Conservation (phyloP, 306 rosid species). For the Trifolium fragiferum region DNA sequence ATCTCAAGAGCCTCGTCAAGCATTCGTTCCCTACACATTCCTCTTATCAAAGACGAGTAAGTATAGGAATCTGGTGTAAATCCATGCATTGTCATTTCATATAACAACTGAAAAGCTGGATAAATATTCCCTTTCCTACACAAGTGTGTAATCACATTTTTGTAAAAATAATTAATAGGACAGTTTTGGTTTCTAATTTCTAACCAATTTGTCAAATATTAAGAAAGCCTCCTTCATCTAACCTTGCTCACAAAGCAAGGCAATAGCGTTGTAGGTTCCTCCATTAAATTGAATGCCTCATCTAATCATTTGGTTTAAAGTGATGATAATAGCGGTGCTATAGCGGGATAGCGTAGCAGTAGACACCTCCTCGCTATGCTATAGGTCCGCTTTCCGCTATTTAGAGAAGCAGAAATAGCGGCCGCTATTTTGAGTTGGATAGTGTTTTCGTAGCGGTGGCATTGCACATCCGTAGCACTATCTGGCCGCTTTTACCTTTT, state of each 20-base stretch:
- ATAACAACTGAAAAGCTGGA: conserved; percentile 81
- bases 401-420: too few relatives aligned
- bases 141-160: conserved; percentile 63
- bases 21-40: conserved; percentile 90
- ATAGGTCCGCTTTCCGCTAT: too few relatives aligned
- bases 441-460: too few relatives aligned
- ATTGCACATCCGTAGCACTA: too few relatives aligned
- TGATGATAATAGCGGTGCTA: too few relatives aligned
- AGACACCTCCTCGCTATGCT: too few relatives aligned
- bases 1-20: conserved; percentile 77
- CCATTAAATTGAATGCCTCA: conserved; percentile 69
- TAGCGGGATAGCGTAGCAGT: too few relatives aligned
- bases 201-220: conserved; percentile 68
- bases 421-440: too few relatives aligned
- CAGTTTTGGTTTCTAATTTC: conserved; percentile 53
- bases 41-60: conserved; percentile 84
- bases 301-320: conserved; percentile 78
- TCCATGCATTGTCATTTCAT: conserved; percentile 78
- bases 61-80: conserved; percentile 82
- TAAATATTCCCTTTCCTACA: conserved; percentile 90
- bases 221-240: conserved; percentile 74
- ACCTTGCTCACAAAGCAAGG: conserved; percentile 71
- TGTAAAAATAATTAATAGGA: conserved; percentile 65
- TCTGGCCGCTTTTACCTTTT: too few relatives aligned
- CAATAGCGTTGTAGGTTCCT: conserved; percentile 83